Percentiles rank a stretch among this genome's conserved stretches.
These are phyloP conservation scores for Coffea humblotiana DNA, from an alignment of 305 asterid genomes.

Conservation along the genomic window DNA sequence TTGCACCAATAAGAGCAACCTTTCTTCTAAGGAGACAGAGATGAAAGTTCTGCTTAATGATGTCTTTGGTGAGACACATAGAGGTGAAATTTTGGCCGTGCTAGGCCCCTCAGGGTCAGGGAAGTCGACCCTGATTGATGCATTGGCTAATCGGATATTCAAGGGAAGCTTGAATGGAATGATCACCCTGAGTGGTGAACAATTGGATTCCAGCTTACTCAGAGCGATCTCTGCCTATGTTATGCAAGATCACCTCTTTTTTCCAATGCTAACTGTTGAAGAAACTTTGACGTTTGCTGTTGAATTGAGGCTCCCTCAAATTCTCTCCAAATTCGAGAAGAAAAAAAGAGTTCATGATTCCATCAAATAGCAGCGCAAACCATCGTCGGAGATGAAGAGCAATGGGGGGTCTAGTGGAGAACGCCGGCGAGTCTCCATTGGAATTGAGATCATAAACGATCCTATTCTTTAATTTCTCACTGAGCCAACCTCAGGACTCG, in stretches of 20 bases:
- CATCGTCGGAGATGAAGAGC: conserved; percentile 37
- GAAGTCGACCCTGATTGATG: conserved; percentile 39
- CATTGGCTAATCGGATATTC: conserved; percentile 34
- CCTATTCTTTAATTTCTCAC: conserved; percentile 37
- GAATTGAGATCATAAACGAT: conserved; percentile 37
- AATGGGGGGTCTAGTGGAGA: conserved; percentile 41
- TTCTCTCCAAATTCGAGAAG: conserved; percentile 31
- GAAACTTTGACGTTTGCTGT: conserved; percentile 44
- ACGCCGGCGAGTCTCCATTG: conserved; percentile 38
- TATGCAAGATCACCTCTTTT: conserved; percentile 43
- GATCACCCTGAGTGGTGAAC: conserved; percentile 31
- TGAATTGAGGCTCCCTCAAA: conserved; percentile 31
- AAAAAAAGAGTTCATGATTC: conserved; percentile 27
- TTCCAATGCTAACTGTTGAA: conserved; percentile 46
- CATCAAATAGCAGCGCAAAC: conserved; percentile 25
- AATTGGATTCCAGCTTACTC: conserved; percentile 22
- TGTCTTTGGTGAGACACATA: conserved; percentile 37
- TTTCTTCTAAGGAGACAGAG: background rate
- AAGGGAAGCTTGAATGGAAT: conserved; percentile 39
- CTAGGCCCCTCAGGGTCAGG: conserved; percentile 42
- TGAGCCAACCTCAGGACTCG: conserved; percentile 44
- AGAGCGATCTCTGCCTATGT: conserved; percentile 38
- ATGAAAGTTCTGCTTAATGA: conserved; percentile 32
- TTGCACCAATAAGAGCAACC: background rate
- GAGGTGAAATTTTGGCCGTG: conserved; percentile 34